Conservation (phyloP, 2,329 filamentous ascomycete species). For the Sarocladium strictum region DNA sequence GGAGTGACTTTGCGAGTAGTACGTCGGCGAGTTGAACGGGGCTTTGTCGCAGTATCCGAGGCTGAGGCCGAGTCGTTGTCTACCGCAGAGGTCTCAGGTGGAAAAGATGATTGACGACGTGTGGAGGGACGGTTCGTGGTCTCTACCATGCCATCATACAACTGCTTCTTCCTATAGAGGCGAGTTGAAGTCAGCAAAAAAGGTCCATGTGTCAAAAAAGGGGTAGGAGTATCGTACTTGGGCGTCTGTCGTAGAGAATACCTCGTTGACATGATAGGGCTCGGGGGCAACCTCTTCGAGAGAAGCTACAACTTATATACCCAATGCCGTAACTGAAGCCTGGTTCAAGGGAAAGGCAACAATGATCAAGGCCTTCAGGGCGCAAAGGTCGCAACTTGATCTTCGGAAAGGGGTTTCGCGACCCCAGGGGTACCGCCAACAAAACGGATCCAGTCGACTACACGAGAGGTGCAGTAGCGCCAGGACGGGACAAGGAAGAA, state of each 20-base stretch:
- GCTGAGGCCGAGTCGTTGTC: constrained; percentile 45
- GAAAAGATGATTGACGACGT: constrained; percentile 45
- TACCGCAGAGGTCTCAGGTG: constrained; percentile 37
- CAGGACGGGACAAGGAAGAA: not conserved
- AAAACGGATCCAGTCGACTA: not conserved
- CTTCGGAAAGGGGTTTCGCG: not conserved
- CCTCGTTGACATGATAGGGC: constrained; percentile 27
- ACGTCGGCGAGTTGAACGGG: constrained; percentile 37
- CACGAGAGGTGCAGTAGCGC: constrained; percentile 9
- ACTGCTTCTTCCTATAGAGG: constrained; percentile 57
- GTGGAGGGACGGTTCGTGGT: constrained; percentile 42
- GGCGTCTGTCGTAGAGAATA: constrained; percentile 33
- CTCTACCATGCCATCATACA: constrained; percentile 56
- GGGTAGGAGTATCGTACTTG: constrained; percentile 19
- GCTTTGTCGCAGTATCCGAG: constrained; percentile 32
- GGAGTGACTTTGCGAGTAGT: constrained; percentile 43
- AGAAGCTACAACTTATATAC: not conserved
- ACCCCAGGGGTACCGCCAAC: constrained; percentile 4
- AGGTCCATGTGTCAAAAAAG: too few relatives aligned
- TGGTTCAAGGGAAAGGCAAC: not conserved
- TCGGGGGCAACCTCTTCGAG: constrained; percentile 6
- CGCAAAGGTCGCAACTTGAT: not conserved
- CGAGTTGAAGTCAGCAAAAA: too few relatives aligned
- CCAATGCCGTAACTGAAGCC: constrained; percentile 4
- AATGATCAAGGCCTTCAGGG: not conserved